Evolutionary conservation across 345 rosid genomes (phyloP).

Genomic region (Citrus mangshanensis): DNA sequence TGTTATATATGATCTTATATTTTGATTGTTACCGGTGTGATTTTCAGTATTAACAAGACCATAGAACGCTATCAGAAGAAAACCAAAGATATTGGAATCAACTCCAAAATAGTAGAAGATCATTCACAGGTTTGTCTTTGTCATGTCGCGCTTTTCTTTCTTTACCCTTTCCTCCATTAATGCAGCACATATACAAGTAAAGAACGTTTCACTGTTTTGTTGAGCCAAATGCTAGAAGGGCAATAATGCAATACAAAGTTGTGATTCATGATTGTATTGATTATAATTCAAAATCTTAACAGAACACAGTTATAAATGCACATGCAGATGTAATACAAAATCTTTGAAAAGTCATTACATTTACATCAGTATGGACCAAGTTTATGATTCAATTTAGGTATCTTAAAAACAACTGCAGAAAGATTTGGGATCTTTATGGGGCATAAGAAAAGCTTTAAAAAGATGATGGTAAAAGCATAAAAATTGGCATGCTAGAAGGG

Average conservation of each 20-base stretch:
- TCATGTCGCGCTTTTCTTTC: neutral
- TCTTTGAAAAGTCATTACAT: too few relatives aligned
- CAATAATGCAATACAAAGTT: too few relatives aligned
- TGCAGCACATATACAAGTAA: neutral
- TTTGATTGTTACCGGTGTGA: neutral
- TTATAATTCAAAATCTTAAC: too few relatives aligned
- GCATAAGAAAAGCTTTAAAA: neutral
- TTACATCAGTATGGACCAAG: too few relatives aligned
- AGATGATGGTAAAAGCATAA: too few relatives aligned
- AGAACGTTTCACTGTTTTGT: neutral
- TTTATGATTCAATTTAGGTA: too few relatives aligned
- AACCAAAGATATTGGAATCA: slow-evolving; percentile 44
- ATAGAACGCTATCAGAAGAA: slow-evolving; percentile 75
- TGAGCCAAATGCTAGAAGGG: neutral
- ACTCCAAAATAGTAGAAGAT: slow-evolving; percentile 23
- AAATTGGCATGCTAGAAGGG: neutral
- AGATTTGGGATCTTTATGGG: neutral
- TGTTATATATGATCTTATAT: neutral
- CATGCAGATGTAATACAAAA: too few relatives aligned
- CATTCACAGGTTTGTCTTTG: slow-evolving; percentile 45
- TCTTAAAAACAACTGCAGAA: neutral
- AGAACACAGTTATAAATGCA: too few relatives aligned
- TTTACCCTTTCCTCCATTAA: neutral
- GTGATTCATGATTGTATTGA: too few relatives aligned
- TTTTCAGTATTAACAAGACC: slow-evolving; percentile 52